Conservation (phyloP, 1,139 yeast species). For the Pichia sp. region DNA sequence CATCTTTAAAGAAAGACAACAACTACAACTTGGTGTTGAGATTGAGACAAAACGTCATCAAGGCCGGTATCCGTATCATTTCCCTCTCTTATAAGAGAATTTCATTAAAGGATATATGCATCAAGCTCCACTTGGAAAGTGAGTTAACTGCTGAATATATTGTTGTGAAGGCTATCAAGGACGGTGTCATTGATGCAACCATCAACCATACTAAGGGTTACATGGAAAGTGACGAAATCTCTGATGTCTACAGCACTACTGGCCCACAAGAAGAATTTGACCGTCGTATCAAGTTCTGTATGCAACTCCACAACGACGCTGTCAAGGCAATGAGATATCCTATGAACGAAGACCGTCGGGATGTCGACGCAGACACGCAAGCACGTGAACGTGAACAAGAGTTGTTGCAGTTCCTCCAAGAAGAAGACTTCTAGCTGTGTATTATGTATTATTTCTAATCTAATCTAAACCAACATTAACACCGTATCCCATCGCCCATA, state of each 20-base stretch:
- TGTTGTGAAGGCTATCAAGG: conserved; percentile 95
- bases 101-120: conserved; percentile 85
- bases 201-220: conserved; percentile 89
- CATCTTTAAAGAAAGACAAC: conserved; percentile 68
- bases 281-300: conserved; percentile 91
- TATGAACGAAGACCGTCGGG: conserved; percentile 46
- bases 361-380: conserved; percentile 53
- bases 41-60: conserved; percentile 94
- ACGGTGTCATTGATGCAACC: conserved; percentile 95
- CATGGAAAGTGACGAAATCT: conserved; percentile 86
- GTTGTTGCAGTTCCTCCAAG: conserved; percentile 34
- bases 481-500: no score
- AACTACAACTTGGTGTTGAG: conserved; percentile 84
- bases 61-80: conserved; percentile 94
- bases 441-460: no score
- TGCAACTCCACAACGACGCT: conserved; percentile 85
- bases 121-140: conserved; percentile 86
- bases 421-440: conserved; percentile 30
- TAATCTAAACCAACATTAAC: no score
- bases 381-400: conserved; percentile 57
- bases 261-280: conserved; percentile 89
- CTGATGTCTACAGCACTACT: conserved; percentile 83
- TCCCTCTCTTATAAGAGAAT: conserved; percentile 90
- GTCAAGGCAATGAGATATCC: conserved; percentile 97
- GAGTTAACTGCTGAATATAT: conserved; percentile 97